Evolutionary conservation across 148 eudicot genomes (phyloP).

Genomic region (Gaultheria prostrata): DNA sequence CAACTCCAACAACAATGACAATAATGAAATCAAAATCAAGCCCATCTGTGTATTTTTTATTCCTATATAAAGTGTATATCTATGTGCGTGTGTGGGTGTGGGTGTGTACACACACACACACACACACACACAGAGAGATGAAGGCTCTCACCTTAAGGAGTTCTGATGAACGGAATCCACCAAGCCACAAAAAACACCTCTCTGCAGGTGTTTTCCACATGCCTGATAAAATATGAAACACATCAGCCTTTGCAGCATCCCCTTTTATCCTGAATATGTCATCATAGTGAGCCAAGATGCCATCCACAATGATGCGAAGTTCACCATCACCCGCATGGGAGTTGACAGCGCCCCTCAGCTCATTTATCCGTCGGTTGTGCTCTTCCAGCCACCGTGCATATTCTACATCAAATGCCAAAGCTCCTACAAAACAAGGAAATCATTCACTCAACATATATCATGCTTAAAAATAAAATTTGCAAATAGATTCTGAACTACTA

Average conservation of each 20-base stretch:
- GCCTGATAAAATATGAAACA: conserved; percentile 51
- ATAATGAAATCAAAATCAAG: neutral
- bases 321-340: conserved; percentile 47
- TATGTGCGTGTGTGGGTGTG: neutral
- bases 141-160: conserved; percentile 36
- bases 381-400: conserved; percentile 58
- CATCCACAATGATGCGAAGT: conserved; percentile 46
- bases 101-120: too few relatives aligned
- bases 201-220: conserved; percentile 60
- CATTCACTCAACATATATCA: neutral
- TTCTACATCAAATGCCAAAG: conserved; percentile 48
- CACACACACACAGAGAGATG: neutral
- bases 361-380: conserved; percentile 36
- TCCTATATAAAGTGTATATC: too few relatives aligned
- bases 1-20: neutral
- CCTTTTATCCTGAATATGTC: conserved; percentile 43
- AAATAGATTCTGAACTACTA: neutral
- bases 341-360: conserved; percentile 48
- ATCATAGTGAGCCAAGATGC: conserved; percentile 45
- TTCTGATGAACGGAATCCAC: conserved; percentile 56
- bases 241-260: conserved; percentile 43
- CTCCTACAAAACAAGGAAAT: conserved; percentile 26
- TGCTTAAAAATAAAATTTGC: neutral
- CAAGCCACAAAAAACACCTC: conserved; percentile 55
- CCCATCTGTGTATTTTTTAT: neutral